Percentiles rank a stretch among this genome's conserved stretches.
Conservation (phyloP, 805 yeast species). For the Candida broadrunensis region DNA sequence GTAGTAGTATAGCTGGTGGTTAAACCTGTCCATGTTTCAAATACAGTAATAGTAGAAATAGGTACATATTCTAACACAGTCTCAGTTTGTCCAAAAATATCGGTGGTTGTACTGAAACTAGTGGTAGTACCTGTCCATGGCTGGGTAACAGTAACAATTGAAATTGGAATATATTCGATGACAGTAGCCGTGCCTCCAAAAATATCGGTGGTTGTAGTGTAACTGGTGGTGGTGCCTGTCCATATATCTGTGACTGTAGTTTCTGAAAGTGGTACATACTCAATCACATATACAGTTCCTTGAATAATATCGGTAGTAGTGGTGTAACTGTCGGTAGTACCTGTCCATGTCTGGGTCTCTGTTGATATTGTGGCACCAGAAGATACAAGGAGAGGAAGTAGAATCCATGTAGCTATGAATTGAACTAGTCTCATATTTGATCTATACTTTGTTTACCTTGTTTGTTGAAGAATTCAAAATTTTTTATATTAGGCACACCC, state of each 20-base stretch:
- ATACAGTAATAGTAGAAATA: too few species aligned
- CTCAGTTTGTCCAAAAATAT: background rate
- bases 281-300: background rate
- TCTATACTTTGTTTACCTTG: background rate
- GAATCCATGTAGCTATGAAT: background rate
- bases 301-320: background rate
- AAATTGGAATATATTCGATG: background rate
- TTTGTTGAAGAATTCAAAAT: background rate
- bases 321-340: background rate
- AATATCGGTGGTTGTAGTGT: background rate
- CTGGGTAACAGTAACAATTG: background rate
- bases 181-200: background rate
- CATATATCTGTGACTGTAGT: background rate
- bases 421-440: background rate
- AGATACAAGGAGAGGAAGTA: background rate
- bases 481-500: background rate
- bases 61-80: background rate
- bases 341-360: background rate
- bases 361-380: background rate
- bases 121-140: background rate
- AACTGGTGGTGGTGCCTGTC: background rate
- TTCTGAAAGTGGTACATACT: background rate
- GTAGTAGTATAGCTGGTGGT: background rate
- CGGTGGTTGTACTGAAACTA: background rate
- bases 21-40: background rate